Base-by-base conservation (phyloP, 768 basidiomycete species). In the Leccinum disarticulatum region DNA sequence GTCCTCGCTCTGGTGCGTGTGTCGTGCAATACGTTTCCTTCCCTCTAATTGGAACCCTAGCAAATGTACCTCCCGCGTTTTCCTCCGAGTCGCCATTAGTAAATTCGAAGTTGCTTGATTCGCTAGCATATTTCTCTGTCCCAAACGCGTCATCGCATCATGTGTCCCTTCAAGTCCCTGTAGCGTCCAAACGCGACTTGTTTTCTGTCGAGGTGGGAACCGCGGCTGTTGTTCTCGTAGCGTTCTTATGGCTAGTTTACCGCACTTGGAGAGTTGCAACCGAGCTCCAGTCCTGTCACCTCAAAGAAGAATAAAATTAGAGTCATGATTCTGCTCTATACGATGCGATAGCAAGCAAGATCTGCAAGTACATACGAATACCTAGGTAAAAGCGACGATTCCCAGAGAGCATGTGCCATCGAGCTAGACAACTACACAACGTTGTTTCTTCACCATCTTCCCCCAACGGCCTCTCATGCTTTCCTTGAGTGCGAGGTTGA, bases 401-500 rank as follows among this genome's bases (percentile, higher is more conserved):
- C 60, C 19, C 4, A 10, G 19, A 46, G 64, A 62, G 59, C 54
- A 41, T 53, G 27, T 28, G 55, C 57, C 51, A 48, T 56, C n/a
- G 10, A 47, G 52, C 60, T 70, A 73, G 61, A 73, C 74, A 19
- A 94, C 78, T 50, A 94, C 82, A 77, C 94, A 95, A 68, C 83
- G 82, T 76, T 81, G 81, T 70, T 84, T 79, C 73, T 81, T 87
- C 52, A 85, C 82, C 65, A 83, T 85, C 77, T 88, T 87, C 33
- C 86, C 84, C 87, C 90, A 90, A 54, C 83, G 79, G 19, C 88
- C 85, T 64, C 81, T 87, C 85, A 98, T 82, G 69, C 93, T 93
- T 79, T 98, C 94, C 73, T 84, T 85, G 61, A 98, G 77, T 6
- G 97, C 97, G 14, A 89, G 81, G 43, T 87, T 81, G 73, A 99